Conservation (phyloP, 2,329 filamentous ascomycete species). For the Plenodomus biglobosus region DNA sequence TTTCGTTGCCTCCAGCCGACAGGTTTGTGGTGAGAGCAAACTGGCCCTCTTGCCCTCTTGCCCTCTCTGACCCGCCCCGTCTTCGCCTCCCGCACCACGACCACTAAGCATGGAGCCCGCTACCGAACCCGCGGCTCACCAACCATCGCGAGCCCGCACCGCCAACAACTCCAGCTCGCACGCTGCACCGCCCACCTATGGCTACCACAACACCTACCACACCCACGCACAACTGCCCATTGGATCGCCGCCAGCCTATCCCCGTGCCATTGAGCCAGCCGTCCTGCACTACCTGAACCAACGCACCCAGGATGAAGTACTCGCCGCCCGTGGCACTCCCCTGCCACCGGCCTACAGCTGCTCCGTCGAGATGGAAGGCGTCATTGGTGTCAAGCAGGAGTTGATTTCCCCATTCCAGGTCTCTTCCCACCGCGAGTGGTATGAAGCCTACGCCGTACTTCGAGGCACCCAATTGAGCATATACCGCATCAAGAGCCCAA, state of each 20-base stretch:
- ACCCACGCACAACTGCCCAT: slow-evolving; percentile 37
- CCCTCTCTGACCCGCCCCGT: background rate
- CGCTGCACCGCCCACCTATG: slow-evolving; percentile 35
- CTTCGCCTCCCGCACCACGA: no score
- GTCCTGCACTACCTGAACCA: slow-evolving; percentile 25
- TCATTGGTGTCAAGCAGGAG: slow-evolving; percentile 63
- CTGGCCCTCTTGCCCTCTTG: background rate
- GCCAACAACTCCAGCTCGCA: slow-evolving; percentile 15
- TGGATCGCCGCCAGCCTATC: slow-evolving; percentile 37
- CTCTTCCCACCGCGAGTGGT: slow-evolving; percentile 65
- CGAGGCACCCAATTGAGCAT: slow-evolving; percentile 69
- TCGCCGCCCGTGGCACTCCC: slow-evolving; percentile 14
- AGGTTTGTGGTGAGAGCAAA: no score
- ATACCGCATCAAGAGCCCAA: slow-evolving; percentile 62
- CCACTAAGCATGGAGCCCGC: background rate
- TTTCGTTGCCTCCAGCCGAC: no score
- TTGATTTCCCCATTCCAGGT: slow-evolving; percentile 65
- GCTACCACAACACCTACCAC: slow-evolving; percentile 49
- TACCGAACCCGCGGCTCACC: background rate
- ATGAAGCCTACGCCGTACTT: slow-evolving; percentile 63
- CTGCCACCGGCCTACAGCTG: slow-evolving; percentile 42
- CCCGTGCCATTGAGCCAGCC: slow-evolving; percentile 24
- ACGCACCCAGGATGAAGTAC: slow-evolving; percentile 23
- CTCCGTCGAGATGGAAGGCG: slow-evolving; percentile 36
- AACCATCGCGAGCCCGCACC: background rate